Evolutionary conservation across 2,329 filamentous ascomycete genomes (phyloP), one percentile per base, ranked within the genome.

Genomic region (Neodidymelliopsis sp.): DNA sequence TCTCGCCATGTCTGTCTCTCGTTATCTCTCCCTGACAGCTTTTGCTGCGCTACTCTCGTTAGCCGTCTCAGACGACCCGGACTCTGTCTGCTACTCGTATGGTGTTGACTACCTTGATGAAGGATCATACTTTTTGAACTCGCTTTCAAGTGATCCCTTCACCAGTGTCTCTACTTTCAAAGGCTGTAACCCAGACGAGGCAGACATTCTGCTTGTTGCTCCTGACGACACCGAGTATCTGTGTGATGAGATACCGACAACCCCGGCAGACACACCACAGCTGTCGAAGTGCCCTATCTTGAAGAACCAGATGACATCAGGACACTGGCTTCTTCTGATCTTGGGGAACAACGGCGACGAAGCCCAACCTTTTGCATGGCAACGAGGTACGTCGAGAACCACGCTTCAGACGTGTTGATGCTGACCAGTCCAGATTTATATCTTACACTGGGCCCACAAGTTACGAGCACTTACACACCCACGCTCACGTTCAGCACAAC

Each of bases 111-210:
- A 76, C 44, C 60, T 75, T 35, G 70, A 74, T 54, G 75, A 73
- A 25, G 70, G 70, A 2, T 55, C 62, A 13, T 79, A 78, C 62
- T 79, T 78, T 59, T 77, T 78, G 58, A 77, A 79, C 57, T 68
- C 69, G 8, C 58, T 66, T 12, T 77, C 74, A 0, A 63, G 59
- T 3, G 74, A 75, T 2, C 57, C 59, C 4, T 79, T 79, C 54
- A 76, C 74, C 13, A 73, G 73, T 16, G 73, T 77, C 4, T 74
- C 74, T 4, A 71, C 76, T 31, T 79, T 78, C 49, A 58, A 71
- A 38, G 75, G 75, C 23, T 79, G 77, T 57, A 68, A 74, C 27
- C 58, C 65, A 25, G 74, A 74, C 40, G 54, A 67, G 31, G 69
- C 75, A 13, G 68, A 77, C 44, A 73, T 77, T 19, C 58, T 79